phyloP scores from a whole-genome alignment of 2,329 filamentous ascomycete genomes.

The Beauveria scarabaeidicola region DNA sequence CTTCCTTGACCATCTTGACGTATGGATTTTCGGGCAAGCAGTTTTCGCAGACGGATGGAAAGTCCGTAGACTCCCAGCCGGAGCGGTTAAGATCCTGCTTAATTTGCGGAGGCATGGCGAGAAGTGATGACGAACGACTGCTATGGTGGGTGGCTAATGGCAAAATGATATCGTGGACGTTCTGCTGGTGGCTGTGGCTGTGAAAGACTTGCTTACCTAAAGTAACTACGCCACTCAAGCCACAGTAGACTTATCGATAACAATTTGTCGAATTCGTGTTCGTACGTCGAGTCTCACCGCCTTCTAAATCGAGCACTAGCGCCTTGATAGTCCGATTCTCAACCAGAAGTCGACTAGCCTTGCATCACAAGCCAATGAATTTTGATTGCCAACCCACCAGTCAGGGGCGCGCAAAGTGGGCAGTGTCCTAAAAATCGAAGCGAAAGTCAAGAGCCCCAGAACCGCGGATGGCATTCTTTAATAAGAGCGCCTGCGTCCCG shows the following conservation, averaged over 20 bases:
- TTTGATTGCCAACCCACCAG: constrained; percentile 11
- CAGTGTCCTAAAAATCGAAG: constrained; percentile 8
- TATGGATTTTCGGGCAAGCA: constrained; percentile 95
- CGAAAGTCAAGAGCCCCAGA: neutral
- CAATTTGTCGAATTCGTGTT: constrained; percentile 15
- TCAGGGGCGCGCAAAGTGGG: constrained; percentile 10
- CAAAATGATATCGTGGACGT: neutral
- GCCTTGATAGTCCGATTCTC: neutral
- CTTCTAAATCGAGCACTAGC: constrained; percentile 1
- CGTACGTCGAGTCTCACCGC: constrained; percentile 12
- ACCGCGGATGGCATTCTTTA: constrained; percentile 4
- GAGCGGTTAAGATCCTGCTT: constrained; percentile 93
- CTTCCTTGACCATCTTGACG: constrained; percentile 98
- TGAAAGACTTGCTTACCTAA: constrained; percentile 4
- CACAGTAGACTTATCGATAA: constrained; percentile 1
- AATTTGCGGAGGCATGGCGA: constrained; percentile 74
- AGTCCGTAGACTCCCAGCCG: constrained; percentile 91
- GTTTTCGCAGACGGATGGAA: constrained; percentile 82
- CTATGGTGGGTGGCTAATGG: neutral
- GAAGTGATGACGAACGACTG: constrained; percentile 1
- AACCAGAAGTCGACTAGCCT: neutral
- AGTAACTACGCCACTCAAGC: neutral
- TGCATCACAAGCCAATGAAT: constrained; percentile 4
- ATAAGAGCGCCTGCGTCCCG: constrained; percentile 9
- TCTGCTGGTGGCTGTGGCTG: neutral